Evolutionary conservation across 176 grass and related monocot species (phyloP).

Genomic region (Aegilops sharonensis): DNA sequence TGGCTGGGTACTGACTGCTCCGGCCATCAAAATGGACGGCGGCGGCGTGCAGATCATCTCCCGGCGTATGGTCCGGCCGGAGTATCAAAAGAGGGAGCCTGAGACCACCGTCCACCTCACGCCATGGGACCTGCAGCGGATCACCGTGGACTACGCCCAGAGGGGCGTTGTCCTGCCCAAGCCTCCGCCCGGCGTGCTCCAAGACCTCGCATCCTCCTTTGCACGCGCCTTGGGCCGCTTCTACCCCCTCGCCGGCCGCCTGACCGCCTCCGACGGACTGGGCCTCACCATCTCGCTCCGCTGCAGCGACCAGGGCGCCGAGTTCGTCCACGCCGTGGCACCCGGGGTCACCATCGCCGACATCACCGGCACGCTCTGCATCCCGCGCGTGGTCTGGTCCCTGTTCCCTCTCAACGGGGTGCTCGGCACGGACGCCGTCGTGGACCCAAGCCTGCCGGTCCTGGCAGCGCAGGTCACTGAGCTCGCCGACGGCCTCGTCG

Average conservation of each 20-base stretch:
- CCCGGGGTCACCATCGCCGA: slow-evolving; percentile 27
- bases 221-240: slow-evolving; percentile 25
- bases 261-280: neutral
- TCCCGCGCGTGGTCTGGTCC: neutral
- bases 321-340: slow-evolving; percentile 21
- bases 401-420: slow-evolving; percentile 19
- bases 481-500: slow-evolving; percentile 43
- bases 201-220: slow-evolving; percentile 8
- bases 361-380: neutral
- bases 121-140: neutral
- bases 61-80: neutral
- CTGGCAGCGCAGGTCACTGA: neutral
- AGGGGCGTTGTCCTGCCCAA: slow-evolving; percentile 10
- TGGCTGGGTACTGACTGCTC: too few relatives aligned
- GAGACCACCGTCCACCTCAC: neutral
- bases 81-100: neutral
- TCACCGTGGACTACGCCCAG: slow-evolving; percentile 2
- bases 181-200: slow-evolving; percentile 1
- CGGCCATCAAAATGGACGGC: too few relatives aligned
- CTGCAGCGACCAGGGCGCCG: slow-evolving; percentile 27
- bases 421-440: neutral
- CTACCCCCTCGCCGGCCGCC: slow-evolving; percentile 42
- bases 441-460: neutral
- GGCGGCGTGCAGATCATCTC: neutral
- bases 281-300: neutral